Evolutionary conservation across 257 asterid genomes (phyloP).

Genomic region (Ocimum tenuiflorum): DNA sequence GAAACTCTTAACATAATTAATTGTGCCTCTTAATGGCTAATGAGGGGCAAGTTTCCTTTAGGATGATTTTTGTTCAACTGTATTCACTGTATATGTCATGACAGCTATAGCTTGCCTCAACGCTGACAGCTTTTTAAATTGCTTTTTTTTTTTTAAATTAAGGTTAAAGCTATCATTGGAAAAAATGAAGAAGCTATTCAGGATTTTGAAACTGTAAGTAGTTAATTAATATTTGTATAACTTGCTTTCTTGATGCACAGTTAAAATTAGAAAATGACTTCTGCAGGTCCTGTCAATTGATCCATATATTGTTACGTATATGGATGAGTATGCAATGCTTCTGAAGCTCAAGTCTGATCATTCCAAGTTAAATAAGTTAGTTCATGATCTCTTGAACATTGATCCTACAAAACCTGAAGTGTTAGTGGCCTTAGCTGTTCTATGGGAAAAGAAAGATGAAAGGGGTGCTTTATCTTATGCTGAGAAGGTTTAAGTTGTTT

Average conservation of each 20-base stretch:
- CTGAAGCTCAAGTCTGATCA: slow-evolving; percentile 72
- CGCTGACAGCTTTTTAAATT: slow-evolving; percentile 8
- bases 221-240: background rate
- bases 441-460: slow-evolving; percentile 94
- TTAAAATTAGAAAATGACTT: slow-evolving; percentile 20
- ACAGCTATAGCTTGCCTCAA: slow-evolving; percentile 7
- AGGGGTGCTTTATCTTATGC: slow-evolving; percentile 79
- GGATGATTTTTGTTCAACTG: background rate
- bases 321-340: slow-evolving; percentile 99
- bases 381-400: slow-evolving; percentile 70
- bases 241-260: background rate
- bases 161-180: slow-evolving; percentile 87
- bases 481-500: slow-evolving; percentile 59
- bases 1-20: slow-evolving; percentile 3
- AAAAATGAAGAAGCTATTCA: slow-evolving; percentile 86
- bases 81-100: background rate
- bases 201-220: slow-evolving; percentile 77
- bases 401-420: slow-evolving; percentile 94
- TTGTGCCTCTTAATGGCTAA: background rate
- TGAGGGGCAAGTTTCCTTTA: background rate
- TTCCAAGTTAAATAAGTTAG: slow-evolving; percentile 72
- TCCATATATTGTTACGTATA: slow-evolving; percentile 72
- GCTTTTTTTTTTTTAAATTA: slow-evolving; percentile 15
- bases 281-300: slow-evolving; percentile 78
- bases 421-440: slow-evolving; percentile 80